These are phyloP conservation scores for Claviceps monticola DNA, from an alignment of 2,329 filamentous ascomycete species.

Conservation along the genomic window DNA sequence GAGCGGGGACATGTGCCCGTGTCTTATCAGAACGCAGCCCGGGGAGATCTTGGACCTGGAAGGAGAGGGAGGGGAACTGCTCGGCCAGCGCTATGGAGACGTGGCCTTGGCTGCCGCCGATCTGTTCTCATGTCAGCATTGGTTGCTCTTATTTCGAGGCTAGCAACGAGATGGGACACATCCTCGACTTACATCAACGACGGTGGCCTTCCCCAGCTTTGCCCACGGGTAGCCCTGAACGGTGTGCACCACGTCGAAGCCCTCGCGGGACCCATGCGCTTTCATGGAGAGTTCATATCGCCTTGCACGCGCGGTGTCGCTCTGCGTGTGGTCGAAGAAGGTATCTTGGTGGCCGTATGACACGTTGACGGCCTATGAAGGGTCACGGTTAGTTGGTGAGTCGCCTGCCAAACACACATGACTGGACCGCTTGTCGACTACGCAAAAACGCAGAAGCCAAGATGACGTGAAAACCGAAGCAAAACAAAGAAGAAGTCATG, in stretches of 20 bases:
- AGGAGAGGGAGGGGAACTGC: constrained; percentile 15
- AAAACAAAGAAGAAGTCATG: neutral
- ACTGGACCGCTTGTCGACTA: neutral
- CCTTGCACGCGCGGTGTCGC: constrained; percentile 12
- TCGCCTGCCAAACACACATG: too few relatives aligned
- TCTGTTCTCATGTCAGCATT: constrained; percentile 5
- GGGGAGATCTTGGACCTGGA: constrained; percentile 36
- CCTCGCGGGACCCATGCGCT: constrained; percentile 13
- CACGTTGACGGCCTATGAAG: constrained; percentile 14
- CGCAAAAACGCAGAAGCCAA: neutral
- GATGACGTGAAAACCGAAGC: neutral
- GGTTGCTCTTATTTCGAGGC: too few relatives aligned
- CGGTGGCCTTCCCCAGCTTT: constrained; percentile 10
- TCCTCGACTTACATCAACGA: constrained; percentile 14
- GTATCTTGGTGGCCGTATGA: constrained; percentile 12
- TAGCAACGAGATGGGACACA: too few relatives aligned
- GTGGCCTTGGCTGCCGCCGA: constrained; percentile 15
- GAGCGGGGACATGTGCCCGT: constrained; percentile 15
- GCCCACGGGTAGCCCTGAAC: constrained; percentile 12
- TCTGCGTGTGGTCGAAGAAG: constrained; percentile 17
- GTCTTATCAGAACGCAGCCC: constrained; percentile 24
- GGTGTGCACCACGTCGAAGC: constrained; percentile 11
- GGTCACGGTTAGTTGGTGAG: neutral
- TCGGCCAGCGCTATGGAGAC: constrained; percentile 12
- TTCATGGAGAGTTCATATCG: constrained; percentile 20